Conservation (phyloP, 2,329 filamentous ascomycete genomes). For the Dactylonectria estremocensis region DNA sequence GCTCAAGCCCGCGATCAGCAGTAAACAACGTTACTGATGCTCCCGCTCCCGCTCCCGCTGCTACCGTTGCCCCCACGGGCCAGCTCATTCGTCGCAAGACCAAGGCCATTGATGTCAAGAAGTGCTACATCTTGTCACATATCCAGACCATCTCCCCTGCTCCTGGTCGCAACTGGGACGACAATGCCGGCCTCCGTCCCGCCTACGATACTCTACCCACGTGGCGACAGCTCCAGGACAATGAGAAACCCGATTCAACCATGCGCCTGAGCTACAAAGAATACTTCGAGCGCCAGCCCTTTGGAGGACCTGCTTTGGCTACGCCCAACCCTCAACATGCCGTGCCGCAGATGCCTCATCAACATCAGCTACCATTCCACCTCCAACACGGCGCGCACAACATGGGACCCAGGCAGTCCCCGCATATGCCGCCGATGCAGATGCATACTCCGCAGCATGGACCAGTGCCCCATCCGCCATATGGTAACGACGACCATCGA, state of each 20-base stretch:
- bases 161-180: slow-evolving; percentile 74
- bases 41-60: slow-evolving; percentile 51
- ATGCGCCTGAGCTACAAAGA: slow-evolving; percentile 81
- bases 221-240: slow-evolving; percentile 82
- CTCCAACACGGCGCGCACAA: slow-evolving; percentile 81
- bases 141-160: slow-evolving; percentile 69
- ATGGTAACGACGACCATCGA: slow-evolving; percentile 85
- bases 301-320: slow-evolving; percentile 70
- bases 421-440: slow-evolving; percentile 84
- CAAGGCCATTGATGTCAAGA: slow-evolving; percentile 79
- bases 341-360: slow-evolving; percentile 82
- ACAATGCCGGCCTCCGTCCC: slow-evolving; percentile 86
- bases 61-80: slow-evolving; percentile 46
- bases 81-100: slow-evolving; percentile 80
- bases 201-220: slow-evolving; percentile 88
- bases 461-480: slow-evolving; percentile 75
- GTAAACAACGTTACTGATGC: slow-evolving; percentile 65
- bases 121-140: slow-evolving; percentile 70
- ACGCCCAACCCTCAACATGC: slow-evolving; percentile 80
- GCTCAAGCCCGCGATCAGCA: slow-evolving; percentile 79
- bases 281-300: slow-evolving; percentile 80
- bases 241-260: slow-evolving; percentile 78
- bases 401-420: slow-evolving; percentile 77
- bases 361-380: slow-evolving; percentile 87
- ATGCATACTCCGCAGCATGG: slow-evolving; percentile 82